A percentile compares a stretch with the other conserved stretches of the same genome.
phyloP scores from a whole-genome alignment of 163 green algal genomes.

The Scenedesmus sp. region DNA sequence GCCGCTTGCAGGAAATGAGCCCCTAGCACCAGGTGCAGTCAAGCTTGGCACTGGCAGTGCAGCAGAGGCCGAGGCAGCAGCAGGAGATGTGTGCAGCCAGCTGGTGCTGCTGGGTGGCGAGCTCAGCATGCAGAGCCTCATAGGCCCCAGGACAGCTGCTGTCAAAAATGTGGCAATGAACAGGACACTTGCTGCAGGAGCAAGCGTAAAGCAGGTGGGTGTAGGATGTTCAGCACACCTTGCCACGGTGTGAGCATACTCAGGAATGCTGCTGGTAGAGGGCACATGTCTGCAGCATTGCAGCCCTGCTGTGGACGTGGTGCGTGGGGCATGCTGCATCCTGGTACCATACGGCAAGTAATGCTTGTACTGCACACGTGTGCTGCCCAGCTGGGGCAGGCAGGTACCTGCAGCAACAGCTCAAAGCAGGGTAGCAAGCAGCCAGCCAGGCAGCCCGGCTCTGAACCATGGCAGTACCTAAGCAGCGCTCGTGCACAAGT shows the following conservation, averaged over 20 bases:
- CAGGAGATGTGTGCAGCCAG: conserved; percentile 24
- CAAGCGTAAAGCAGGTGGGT: conserved; percentile 24
- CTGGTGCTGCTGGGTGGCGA: conserved; percentile 17
- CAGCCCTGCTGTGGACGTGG: not conserved
- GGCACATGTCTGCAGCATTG: not conserved
- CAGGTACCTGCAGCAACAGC: not conserved
- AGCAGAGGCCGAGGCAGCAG: conserved; percentile 27
- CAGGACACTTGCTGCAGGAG: conserved; percentile 11
- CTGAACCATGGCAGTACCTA: not conserved
- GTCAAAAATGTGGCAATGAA: conserved; percentile 44
- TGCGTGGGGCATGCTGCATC: not conserved
- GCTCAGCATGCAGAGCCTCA: conserved; percentile 30
- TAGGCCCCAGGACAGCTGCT: conserved; percentile 21
- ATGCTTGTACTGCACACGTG: too few species aligned
- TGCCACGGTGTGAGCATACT: too few species aligned
- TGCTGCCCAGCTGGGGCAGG: not conserved
- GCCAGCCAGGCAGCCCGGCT: not conserved
- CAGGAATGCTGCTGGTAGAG: not conserved
- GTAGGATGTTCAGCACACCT: not conserved
- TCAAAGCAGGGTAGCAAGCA: not conserved
- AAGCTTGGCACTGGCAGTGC: conserved; percentile 20
- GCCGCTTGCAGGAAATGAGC: conserved; percentile 42
- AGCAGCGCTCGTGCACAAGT: not conserved
- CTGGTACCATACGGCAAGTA: too few species aligned
- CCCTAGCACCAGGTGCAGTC: conserved; percentile 9